A percentile compares a stretch with the other conserved stretches of the same genome.
Evolutionary conservation across 2,329 filamentous ascomycete species (phyloP).

Genomic region (Diaporthe eres): DNA sequence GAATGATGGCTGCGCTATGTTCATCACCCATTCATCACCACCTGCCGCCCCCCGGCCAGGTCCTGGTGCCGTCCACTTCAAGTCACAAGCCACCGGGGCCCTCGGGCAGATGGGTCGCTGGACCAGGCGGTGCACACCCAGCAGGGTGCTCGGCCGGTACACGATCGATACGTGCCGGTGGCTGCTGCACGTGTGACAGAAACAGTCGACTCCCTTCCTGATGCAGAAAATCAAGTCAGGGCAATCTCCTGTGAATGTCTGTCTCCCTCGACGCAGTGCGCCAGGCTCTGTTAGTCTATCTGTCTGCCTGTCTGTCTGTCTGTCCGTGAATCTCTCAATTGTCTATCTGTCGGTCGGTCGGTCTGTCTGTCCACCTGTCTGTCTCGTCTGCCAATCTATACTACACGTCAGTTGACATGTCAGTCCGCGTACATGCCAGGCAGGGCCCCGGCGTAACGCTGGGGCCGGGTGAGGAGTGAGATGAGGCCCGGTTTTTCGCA

Average conservation of each 20-base stretch:
- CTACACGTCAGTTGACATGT: background rate
- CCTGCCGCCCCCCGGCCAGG: background rate
- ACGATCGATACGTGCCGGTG: constrained; percentile 25
- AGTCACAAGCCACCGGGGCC: constrained; percentile 17
- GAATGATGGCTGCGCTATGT: constrained; percentile 30
- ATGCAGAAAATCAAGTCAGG: constrained; percentile 22
- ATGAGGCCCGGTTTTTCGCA: constrained; percentile 14
- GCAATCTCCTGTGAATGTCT: constrained; percentile 9
- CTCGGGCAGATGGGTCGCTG: background rate
- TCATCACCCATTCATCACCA: background rate
- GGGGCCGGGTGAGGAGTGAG: background rate
- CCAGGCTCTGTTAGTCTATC: background rate
- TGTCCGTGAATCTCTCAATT: too few relatives aligned
- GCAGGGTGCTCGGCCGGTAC: constrained; percentile 23
- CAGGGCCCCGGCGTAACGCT: constrained; percentile 21
- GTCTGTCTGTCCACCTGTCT: background rate
- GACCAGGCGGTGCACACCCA: background rate
- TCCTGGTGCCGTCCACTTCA: background rate
- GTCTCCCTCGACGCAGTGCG: background rate
- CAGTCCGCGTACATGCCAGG: background rate
- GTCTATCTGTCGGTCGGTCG: background rate
- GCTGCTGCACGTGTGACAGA: constrained; percentile 26
- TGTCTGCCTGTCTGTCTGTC: background rate
- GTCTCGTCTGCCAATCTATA: background rate
- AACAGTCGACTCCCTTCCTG: constrained; percentile 28